phyloP scores from a whole-genome alignment of 805 yeast genomes.

The Lachancea dasiensis region DNA sequence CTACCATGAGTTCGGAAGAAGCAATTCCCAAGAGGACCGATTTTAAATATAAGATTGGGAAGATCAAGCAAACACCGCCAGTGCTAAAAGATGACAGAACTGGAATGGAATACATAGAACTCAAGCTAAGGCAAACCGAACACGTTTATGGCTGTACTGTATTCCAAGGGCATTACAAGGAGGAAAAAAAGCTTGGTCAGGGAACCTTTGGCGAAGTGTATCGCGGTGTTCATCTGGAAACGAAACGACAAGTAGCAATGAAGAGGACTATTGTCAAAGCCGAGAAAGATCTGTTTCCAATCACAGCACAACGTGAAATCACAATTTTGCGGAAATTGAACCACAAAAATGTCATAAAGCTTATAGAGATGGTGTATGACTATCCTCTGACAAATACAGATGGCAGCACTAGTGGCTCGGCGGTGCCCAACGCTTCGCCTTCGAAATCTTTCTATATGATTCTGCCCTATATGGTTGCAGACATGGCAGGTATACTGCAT shows the following conservation, averaged over 20 bases:
- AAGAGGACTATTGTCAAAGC: slow-evolving; percentile 66
- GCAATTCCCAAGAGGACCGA: slow-evolving; percentile 11
- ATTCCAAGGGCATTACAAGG: slow-evolving; percentile 27
- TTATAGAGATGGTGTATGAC: slow-evolving; percentile 73
- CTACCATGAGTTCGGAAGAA: slow-evolving; percentile 7
- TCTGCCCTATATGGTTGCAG: slow-evolving; percentile 87
- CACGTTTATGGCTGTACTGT: slow-evolving; percentile 30
- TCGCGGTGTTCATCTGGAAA: slow-evolving; percentile 52
- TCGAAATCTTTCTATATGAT: slow-evolving; percentile 67
- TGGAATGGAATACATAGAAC: slow-evolving; percentile 24
- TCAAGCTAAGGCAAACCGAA: slow-evolving; percentile 23
- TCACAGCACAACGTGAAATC: slow-evolving; percentile 92
- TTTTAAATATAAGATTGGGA: slow-evolving; percentile 31
- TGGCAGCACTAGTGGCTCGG: slow-evolving; percentile 13
- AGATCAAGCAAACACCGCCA: slow-evolving; percentile 30
- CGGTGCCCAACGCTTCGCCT: slow-evolving; percentile 19
- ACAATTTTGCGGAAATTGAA: slow-evolving; percentile 64
- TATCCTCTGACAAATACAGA: slow-evolving; percentile 26
- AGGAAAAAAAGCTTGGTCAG: slow-evolving; percentile 56
- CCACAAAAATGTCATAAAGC: slow-evolving; percentile 67
- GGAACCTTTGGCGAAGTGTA: slow-evolving; percentile 91
- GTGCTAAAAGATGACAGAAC: slow-evolving; percentile 25
- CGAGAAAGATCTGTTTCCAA: slow-evolving; percentile 62
- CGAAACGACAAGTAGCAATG: slow-evolving; percentile 68
- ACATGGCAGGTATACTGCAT: slow-evolving; percentile 81